Conservation (phyloP, 106 monocot genomes). For the Platanthera zijinensis region DNA sequence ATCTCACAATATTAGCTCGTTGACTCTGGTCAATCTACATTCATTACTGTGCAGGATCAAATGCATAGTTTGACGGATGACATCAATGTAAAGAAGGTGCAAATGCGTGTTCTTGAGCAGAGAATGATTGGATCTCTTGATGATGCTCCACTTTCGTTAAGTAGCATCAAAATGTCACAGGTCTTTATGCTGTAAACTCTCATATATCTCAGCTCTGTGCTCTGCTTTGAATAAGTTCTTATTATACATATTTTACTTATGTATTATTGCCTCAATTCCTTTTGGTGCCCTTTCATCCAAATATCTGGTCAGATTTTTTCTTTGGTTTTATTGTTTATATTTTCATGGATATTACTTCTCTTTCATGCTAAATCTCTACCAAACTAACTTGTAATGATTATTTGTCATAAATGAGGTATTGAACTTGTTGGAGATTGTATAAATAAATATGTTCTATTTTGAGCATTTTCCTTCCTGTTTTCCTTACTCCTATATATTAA, state of each 20-base stretch:
- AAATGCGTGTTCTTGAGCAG: constrained; percentile 78
- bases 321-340: not conserved
- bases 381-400: not conserved
- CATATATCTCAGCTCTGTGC: not conserved
- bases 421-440: not conserved
- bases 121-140: constrained; percentile 73
- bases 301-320: not conserved
- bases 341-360: not conserved
- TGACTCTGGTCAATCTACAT: not conserved
- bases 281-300: not conserved
- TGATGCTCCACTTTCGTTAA: constrained; percentile 33
- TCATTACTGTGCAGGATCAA: constrained; percentile 49
- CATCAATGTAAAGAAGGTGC: constrained; percentile 80
- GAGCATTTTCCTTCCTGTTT: too few relatives aligned
- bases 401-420: not conserved
- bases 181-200: constrained; percentile 16
- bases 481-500: too few relatives aligned
- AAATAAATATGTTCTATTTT: too few relatives aligned
- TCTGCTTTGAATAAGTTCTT: not conserved
- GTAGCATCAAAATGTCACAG: constrained; percentile 57
- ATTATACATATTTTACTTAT: not conserved
- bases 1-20: not conserved
- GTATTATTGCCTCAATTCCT: not conserved
- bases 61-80: constrained; percentile 74
- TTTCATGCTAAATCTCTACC: not conserved